Percentiles rank a stretch among this genome's conserved stretches.
Conservation (phyloP, 768 basidiomycete genomes). For the Glaciozyma antarctica region DNA sequence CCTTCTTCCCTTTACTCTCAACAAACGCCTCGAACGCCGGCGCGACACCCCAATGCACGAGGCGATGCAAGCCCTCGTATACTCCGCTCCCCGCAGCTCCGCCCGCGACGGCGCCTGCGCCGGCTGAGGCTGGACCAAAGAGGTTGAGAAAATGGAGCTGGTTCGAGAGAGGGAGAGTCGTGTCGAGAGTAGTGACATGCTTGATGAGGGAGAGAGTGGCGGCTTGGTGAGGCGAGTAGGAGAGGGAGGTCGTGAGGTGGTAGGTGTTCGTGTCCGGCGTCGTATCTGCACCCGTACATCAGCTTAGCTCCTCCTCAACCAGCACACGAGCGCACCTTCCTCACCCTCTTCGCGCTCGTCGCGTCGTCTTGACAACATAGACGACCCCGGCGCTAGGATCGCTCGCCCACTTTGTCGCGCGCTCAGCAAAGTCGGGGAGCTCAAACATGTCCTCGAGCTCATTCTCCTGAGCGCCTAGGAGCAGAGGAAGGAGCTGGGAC, state of each 20-base stretch:
- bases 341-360: slow-evolving; percentile 54
- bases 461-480: slow-evolving; percentile 53
- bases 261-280: slow-evolving; percentile 27
- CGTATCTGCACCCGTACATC: neutral
- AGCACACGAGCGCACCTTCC: neutral
- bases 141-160: slow-evolving; percentile 90
- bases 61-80: slow-evolving; percentile 88
- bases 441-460: slow-evolving; percentile 62
- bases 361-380: slow-evolving; percentile 69
- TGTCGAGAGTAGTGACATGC: slow-evolving; percentile 66
- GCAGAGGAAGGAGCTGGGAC: neutral
- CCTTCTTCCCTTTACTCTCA: slow-evolving; percentile 58
- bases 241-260: slow-evolving; percentile 50
- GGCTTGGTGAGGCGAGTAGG: slow-evolving; percentile 67
- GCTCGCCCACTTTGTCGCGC: slow-evolving; percentile 61
- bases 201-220: slow-evolving; percentile 93
- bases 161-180: slow-evolving; percentile 62
- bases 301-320: neutral
- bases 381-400: slow-evolving; percentile 62
- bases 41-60: slow-evolving; percentile 90
- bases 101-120: slow-evolving; percentile 6
- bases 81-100: slow-evolving; percentile 47
- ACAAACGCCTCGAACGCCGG: slow-evolving; percentile 99
- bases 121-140: slow-evolving; percentile 42
- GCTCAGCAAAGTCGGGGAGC: slow-evolving; percentile 57